These are phyloP conservation scores for Scleroderma bovista DNA, from an alignment of 768 basidiomycete species.

Conservation along the genomic window DNA sequence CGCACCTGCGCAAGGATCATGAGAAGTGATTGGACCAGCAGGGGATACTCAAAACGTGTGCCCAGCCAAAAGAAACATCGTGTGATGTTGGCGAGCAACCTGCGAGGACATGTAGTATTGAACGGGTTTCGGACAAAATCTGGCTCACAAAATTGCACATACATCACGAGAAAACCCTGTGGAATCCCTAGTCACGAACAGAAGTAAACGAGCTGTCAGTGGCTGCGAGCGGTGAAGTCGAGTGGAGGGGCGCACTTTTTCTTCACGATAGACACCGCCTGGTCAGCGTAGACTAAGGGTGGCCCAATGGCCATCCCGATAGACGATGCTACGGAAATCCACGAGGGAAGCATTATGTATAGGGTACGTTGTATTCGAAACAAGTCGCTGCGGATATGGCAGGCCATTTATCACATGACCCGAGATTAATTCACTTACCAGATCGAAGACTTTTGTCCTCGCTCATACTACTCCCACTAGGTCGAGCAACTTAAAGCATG, in stretches of 20 bases:
- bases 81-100: slow-evolving; percentile 78
- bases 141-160: slow-evolving; percentile 69
- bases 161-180: slow-evolving; percentile 85
- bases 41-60: slow-evolving; percentile 65
- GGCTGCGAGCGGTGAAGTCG: slow-evolving; percentile 1
- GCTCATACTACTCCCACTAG: too few species aligned
- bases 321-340: slow-evolving; percentile 67
- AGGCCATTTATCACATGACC: too few species aligned
- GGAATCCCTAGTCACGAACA: slow-evolving; percentile 51
- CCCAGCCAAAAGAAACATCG: slow-evolving; percentile 92
- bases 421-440: too few species aligned
- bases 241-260: slow-evolving; percentile 48
- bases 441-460: too few species aligned
- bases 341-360: slow-evolving; percentile 39
- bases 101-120: slow-evolving; percentile 23
- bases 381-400: neutral
- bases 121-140: slow-evolving; percentile 1
- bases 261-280: slow-evolving; percentile 72
- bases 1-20: slow-evolving; percentile 82
- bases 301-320: slow-evolving; percentile 83
- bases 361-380: neutral
- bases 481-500: neutral
- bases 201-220: slow-evolving; percentile 3
- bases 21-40: slow-evolving; percentile 76
- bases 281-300: slow-evolving; percentile 81